Conservation (phyloP, 2,329 filamentous ascomycete genomes). For the Geosmithia flava region DNA sequence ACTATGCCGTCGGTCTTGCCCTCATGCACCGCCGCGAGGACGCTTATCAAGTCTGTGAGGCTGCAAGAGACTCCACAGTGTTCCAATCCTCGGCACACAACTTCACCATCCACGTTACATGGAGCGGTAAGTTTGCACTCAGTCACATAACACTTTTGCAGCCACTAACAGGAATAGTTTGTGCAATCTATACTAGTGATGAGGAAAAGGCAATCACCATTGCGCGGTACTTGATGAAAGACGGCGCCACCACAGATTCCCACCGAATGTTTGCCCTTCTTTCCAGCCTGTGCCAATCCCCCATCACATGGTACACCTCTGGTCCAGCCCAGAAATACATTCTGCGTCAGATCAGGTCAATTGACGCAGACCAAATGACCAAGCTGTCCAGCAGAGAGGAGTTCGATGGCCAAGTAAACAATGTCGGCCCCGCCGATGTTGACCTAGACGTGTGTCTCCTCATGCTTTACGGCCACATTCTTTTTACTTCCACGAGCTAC, state of each 20-base stretch:
- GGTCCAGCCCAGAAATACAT: conserved; percentile 84
- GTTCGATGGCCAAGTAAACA: background rate
- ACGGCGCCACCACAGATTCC: conserved; percentile 68
- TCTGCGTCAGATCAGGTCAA: conserved; percentile 78
- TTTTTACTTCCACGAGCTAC: conserved; percentile 75
- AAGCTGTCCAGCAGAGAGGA: conserved; percentile 13
- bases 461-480: conserved; percentile 80
- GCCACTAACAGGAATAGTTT: conserved; percentile 38
- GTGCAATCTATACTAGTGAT: conserved; percentile 70
- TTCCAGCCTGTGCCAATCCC: conserved; percentile 64
- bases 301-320: conserved; percentile 63
- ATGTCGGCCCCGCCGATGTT: background rate
- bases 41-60: conserved; percentile 69
- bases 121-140: conserved; percentile 45
- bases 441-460: conserved; percentile 69
- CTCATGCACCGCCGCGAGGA: conserved; percentile 53
- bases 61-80: conserved; percentile 67
- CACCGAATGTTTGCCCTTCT: conserved; percentile 74
- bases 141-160: background rate
- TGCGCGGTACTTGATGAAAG: conserved; percentile 73
- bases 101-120: conserved; percentile 65
- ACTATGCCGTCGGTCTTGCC: conserved; percentile 71
- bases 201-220: conserved; percentile 62
- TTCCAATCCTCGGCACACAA: conserved; percentile 61
- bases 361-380: conserved; percentile 43